A percentile compares a stretch with the other conserved stretches of the same genome.
phyloP scores from a whole-genome alignment of 2,329 filamentous ascomycete species.

The Penicillium sp. region DNA sequence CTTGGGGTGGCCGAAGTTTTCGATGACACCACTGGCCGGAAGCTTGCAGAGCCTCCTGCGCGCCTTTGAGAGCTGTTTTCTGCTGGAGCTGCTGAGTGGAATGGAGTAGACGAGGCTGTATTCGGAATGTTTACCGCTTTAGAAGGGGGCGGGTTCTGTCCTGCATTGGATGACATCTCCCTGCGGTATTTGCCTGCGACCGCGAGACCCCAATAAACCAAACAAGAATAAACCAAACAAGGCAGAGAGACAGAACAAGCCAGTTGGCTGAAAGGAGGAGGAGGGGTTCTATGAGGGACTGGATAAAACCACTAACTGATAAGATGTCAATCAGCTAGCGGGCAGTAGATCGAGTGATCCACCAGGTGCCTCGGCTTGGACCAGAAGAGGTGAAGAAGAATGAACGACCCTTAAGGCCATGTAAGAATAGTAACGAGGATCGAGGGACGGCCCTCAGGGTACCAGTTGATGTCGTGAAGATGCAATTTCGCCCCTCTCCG shows the following conservation, averaged over 20 bases:
- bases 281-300: constrained; percentile 2
- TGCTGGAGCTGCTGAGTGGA: constrained; percentile 25
- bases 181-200: background rate
- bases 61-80: constrained; percentile 36
- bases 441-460: constrained; percentile 13
- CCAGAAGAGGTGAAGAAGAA: constrained; percentile 10
- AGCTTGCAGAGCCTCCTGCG: constrained; percentile 34
- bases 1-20: constrained; percentile 41
- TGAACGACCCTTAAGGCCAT: constrained; percentile 17
- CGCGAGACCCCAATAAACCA: background rate
- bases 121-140: constrained; percentile 34
- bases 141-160: constrained; percentile 29
- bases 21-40: constrained; percentile 34
- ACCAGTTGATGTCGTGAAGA: constrained; percentile 5
- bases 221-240: background rate
- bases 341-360: constrained; percentile 5
- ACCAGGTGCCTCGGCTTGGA: background rate
- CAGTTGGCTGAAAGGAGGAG: background rate
- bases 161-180: constrained; percentile 36
- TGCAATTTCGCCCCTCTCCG: constrained; percentile 6
- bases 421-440: constrained; percentile 17
- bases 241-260: background rate
- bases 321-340: constrained; percentile 10
- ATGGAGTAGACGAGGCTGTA: constrained; percentile 27
- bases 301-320: constrained; percentile 8